phyloP scores from a whole-genome alignment of 257 asterid genomes.

The Dorcoceras hygrometricum region DNA sequence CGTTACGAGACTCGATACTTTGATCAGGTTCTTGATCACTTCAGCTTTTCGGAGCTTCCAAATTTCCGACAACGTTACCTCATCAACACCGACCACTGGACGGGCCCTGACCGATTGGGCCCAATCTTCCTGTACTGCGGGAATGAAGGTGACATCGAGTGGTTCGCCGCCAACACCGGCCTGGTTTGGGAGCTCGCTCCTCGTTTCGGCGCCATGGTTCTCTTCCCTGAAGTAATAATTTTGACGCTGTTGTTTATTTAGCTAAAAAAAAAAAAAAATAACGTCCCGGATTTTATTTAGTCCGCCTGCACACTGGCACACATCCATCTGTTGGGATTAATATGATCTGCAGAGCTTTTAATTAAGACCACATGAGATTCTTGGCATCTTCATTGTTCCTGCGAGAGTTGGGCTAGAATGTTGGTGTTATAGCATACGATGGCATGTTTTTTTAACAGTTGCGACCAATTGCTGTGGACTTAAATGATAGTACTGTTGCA shows the following conservation, averaged over 20 bases:
- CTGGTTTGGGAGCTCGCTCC: slow-evolving; percentile 90
- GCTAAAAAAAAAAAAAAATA: background rate
- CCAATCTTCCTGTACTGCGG: slow-evolving; percentile 94
- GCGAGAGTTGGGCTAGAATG: background rate
- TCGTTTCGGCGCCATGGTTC: slow-evolving; percentile 71
- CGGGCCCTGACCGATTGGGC: slow-evolving; percentile 49
- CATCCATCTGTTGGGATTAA: background rate
- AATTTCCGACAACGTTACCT: slow-evolving; percentile 75
- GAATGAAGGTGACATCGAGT: slow-evolving; percentile 87
- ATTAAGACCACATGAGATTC: background rate
- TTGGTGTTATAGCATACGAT: slow-evolving; percentile 1
- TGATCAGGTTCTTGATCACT: slow-evolving; percentile 78
- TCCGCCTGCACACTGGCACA: background rate
- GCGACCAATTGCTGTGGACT: background rate
- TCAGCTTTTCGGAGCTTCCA: slow-evolving; percentile 66
- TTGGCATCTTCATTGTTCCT: background rate
- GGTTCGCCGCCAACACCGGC: slow-evolving; percentile 91
- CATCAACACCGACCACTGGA: slow-evolving; percentile 68
- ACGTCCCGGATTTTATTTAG: background rate
- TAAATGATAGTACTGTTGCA: slow-evolving; percentile 13
- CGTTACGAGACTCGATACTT: slow-evolving; percentile 71
- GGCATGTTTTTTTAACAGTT: background rate
- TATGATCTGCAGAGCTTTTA: background rate
- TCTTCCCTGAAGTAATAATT: slow-evolving; percentile 70
- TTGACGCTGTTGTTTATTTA: background rate